phyloP scores from a whole-genome alignment of 1,284 basidiomycete genomes.

The Naganishia liquefaciens region DNA sequence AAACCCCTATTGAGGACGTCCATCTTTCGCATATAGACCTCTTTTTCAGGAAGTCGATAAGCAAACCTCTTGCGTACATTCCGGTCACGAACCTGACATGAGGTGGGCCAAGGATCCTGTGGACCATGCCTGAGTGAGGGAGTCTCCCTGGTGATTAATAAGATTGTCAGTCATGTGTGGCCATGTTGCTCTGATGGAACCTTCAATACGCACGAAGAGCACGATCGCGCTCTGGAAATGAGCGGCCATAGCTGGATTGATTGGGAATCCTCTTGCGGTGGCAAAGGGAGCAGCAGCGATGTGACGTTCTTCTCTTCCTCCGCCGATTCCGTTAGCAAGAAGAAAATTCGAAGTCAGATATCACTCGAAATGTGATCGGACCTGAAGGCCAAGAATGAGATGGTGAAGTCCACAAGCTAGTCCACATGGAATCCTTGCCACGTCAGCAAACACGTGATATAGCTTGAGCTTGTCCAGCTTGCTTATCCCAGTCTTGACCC shows the following conservation, averaged over 20 bases:
- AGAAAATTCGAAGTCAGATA: no score
- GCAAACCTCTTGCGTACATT: not conserved
- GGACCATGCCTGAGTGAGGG: slow-evolving; percentile 48
- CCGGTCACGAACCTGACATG: slow-evolving; percentile 36
- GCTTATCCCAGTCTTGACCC: no score
- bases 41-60: slow-evolving; percentile 50
- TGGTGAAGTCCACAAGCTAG: no score
- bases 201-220: slow-evolving; percentile 46
- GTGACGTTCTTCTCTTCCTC: not conserved
- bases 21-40: slow-evolving; percentile 71
- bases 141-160: slow-evolving; percentile 48
- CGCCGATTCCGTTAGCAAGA: not conserved
- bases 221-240: slow-evolving; percentile 47
- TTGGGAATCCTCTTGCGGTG: not conserved
- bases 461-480: no score
- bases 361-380: no score
- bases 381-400: no score
- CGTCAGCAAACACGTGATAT: not conserved
- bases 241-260: slow-evolving; percentile 40
- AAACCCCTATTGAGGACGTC: slow-evolving; percentile 79
- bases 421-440: no score
- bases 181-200: not conserved
- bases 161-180: not conserved
- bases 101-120: slow-evolving; percentile 48
- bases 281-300: not conserved